phyloP scores from a whole-genome alignment of 345 rosid species.

The Brassica napus region Da-Ae NC_063437.1:3697501-3698000 shows the following conservation, averaged over 20 bases:
- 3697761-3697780: not conserved
- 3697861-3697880: not conserved
- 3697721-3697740: not conserved
- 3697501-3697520: constrained; percentile 7
- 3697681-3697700: not conserved
- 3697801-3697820: not conserved
- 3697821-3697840: constrained; percentile 5
- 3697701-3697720: not conserved
- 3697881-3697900: constrained; percentile 3
- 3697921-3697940: constrained; percentile 2
- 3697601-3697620: not conserved
- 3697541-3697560: not conserved
- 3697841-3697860: not conserved
- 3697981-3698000: constrained; percentile 3
- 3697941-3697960: constrained; percentile 2
- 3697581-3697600: not conserved
- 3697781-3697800: not conserved
- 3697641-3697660: not conserved
- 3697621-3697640: not conserved
- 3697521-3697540: not conserved
- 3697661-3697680: not conserved
- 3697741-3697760: not conserved
- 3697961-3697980: constrained; percentile 21
- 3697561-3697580: not conserved
- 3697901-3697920: not conserved